Conservation (phyloP, 1,139 yeast species). For the Cylindricascospora bacillispora region DNA sequence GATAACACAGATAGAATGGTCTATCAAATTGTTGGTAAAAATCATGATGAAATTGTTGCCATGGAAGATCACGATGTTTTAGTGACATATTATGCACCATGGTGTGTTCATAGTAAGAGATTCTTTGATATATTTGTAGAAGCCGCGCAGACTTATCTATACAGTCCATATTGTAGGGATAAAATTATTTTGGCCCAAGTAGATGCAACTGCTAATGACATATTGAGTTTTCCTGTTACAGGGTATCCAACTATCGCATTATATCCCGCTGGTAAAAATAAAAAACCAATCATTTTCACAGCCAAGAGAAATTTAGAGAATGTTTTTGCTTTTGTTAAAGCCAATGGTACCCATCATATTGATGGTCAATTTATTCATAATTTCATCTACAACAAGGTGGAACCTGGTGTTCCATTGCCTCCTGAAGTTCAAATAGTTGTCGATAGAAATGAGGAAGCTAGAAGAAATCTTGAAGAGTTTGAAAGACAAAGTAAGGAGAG, state of each 20-base stretch:
- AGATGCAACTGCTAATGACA: slow-evolving; percentile 85
- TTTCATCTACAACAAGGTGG: no score
- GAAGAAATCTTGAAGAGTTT: no score
- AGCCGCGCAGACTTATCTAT: slow-evolving; percentile 53
- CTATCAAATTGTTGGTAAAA: slow-evolving; percentile 69
- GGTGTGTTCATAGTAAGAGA: slow-evolving; percentile 98
- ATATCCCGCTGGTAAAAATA: slow-evolving; percentile 80
- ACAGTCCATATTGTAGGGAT: slow-evolving; percentile 32
- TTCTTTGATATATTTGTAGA: slow-evolving; percentile 85
- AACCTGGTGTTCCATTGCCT: no score
- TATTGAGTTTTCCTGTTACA: slow-evolving; percentile 53
- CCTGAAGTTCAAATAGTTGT: no score
- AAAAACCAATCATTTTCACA: slow-evolving; percentile 53
- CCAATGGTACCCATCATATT: slow-evolving; percentile 43
- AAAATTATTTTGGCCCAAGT: slow-evolving; percentile 69
- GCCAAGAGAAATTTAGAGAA: slow-evolving; percentile 67
- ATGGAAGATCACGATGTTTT: slow-evolving; percentile 71
- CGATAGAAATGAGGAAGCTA: no score
- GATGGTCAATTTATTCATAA: slow-evolving; percentile 37
- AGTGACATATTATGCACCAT: slow-evolving; percentile 91
- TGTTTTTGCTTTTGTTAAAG: slow-evolving; percentile 56
- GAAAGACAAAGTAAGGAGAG: neutral
- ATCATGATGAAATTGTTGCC: slow-evolving; percentile 56
- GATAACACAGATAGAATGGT: slow-evolving; percentile 58
- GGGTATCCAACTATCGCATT: slow-evolving; percentile 91